Evolutionary conservation across 1,284 basidiomycete genomes (phyloP).

Genomic region (Hypsizygus ulmarius): DNA sequence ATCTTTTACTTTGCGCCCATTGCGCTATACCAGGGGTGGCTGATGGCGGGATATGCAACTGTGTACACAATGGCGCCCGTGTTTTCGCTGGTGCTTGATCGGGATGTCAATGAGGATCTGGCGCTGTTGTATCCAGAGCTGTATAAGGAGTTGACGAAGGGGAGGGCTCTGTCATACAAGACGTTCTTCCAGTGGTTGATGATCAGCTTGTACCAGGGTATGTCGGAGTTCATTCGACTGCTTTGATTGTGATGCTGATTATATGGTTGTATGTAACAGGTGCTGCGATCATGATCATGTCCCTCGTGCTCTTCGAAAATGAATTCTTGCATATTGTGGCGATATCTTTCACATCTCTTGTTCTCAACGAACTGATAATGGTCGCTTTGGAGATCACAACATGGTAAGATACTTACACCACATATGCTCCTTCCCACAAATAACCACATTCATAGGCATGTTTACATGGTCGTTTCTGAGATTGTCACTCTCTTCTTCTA

Average conservation of each 20-base stretch:
- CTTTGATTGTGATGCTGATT: conserved; percentile 1
- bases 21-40: conserved; percentile 96
- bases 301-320: conserved; percentile 92
- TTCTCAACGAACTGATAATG: conserved; percentile 99
- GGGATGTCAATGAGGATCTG: conserved; percentile 94
- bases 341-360: conserved; percentile 95
- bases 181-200: conserved; percentile 99
- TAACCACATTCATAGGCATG: conserved; percentile 60
- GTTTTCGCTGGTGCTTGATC: conserved; percentile 94
- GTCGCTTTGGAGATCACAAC: conserved; percentile 97
- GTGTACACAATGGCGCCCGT: conserved; percentile 99
- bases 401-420: conserved; percentile 54
- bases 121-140: conserved; percentile 96
- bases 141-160: conserved; percentile 97
- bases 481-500: conserved; percentile 89
- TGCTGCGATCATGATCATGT: conserved; percentile 98
- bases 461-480: conserved; percentile 95
- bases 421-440: not conserved
- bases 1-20: conserved; percentile 99
- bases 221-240: conserved; percentile 19
- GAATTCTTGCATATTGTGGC: conserved; percentile 98
- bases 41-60: conserved; percentile 98
- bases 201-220: conserved; percentile 97
- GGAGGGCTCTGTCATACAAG: conserved; percentile 79
- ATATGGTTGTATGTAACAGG: conserved; percentile 44